Conservation (phyloP, 176 grass and related monocot species). For the Oryza meyeriana region DNA sequence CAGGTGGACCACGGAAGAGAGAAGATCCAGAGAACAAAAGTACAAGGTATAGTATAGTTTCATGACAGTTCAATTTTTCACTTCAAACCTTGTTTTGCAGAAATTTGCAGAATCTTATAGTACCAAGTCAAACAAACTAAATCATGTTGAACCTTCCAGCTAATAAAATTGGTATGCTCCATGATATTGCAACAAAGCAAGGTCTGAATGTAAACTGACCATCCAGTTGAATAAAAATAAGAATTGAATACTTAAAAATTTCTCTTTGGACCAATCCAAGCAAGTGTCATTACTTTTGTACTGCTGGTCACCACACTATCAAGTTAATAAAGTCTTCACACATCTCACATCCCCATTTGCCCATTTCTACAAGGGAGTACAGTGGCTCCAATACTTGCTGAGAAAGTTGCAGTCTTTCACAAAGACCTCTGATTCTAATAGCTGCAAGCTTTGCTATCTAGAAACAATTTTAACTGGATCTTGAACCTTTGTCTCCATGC, state of each 20-base stretch:
- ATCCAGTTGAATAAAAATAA: too few relatives aligned
- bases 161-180: too few relatives aligned
- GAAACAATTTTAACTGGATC: neutral
- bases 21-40: too few relatives aligned
- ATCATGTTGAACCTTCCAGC: neutral
- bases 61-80: neutral
- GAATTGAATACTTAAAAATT: too few relatives aligned
- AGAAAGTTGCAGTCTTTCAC: too few relatives aligned
- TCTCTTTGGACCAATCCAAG: constrained; percentile 20
- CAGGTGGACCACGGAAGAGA: neutral
- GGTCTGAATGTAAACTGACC: too few relatives aligned
- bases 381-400: too few relatives aligned
- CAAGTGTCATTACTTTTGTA: neutral
- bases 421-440: too few relatives aligned
- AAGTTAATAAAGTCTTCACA: constrained; percentile 28
- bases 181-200: too few relatives aligned
- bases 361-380: too few relatives aligned
- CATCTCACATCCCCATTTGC: constrained; percentile 2
- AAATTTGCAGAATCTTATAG: neutral
- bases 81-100: neutral
- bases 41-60: neutral
- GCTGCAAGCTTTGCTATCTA: too few relatives aligned
- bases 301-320: neutral
- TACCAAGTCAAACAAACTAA: neutral
- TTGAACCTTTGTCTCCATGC: neutral